Evolutionary conservation across 805 yeast genomes (phyloP).

Genomic region (Spathaspora hagerdaliae): DNA sequence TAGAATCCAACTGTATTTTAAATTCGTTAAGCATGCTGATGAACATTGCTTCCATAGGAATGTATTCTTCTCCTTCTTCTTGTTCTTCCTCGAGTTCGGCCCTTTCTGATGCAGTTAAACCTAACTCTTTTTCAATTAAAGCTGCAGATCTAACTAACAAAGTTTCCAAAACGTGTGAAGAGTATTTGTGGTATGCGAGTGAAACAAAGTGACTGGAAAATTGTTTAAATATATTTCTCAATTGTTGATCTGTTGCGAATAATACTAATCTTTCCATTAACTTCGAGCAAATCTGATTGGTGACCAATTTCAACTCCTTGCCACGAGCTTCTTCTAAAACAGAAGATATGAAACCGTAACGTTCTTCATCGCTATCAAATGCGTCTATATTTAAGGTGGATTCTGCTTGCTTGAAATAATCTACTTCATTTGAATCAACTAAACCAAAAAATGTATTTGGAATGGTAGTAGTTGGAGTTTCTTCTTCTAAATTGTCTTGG

Average conservation of each 20-base stretch:
- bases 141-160: slow-evolving; percentile 72
- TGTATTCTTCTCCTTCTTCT: slow-evolving; percentile 33
- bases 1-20: slow-evolving; percentile 50
- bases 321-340: slow-evolving; percentile 84
- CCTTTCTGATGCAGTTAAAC: slow-evolving; percentile 23
- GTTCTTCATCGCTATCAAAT: slow-evolving; percentile 70
- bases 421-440: slow-evolving; percentile 77
- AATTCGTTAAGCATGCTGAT: slow-evolving; percentile 63
- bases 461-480: slow-evolving; percentile 11
- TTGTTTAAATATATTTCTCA: slow-evolving; percentile 59
- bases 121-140: slow-evolving; percentile 66
- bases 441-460: slow-evolving; percentile 72
- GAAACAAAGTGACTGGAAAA: slow-evolving; percentile 74
- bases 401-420: slow-evolving; percentile 91
- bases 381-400: slow-evolving; percentile 77
- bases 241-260: slow-evolving; percentile 58
- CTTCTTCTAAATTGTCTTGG: slow-evolving; percentile 5
- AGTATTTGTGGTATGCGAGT: slow-evolving; percentile 79
- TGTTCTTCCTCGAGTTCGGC: slow-evolving; percentile 34
- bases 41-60: slow-evolving; percentile 64
- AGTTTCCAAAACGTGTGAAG: slow-evolving; percentile 92
- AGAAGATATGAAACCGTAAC: slow-evolving; percentile 64
- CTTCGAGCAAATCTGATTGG: slow-evolving; percentile 93
- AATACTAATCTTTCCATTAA: slow-evolving; percentile 83
- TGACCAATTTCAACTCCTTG: slow-evolving; percentile 85